Evolutionary conservation across 2,329 filamentous ascomycete species (phyloP), one percentile per base, ranked within the genome.

Genomic region (Penicillium vulpinum): DNA sequence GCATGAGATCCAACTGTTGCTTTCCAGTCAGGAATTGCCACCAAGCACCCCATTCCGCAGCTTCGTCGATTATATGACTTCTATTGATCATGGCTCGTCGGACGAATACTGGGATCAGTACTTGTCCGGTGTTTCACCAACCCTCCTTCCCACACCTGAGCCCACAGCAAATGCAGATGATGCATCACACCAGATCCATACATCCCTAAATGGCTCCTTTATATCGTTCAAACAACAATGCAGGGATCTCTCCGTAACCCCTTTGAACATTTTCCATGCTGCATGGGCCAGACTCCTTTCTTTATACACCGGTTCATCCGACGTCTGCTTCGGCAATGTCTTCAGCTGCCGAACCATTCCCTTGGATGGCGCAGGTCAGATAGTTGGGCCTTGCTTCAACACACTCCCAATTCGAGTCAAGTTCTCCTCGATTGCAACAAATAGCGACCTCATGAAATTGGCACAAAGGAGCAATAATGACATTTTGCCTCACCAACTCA

Each of bases 371-470:
- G 78, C 93, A 11, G 86, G 92, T 36, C 78, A 81, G 4, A 82
- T 96, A 6, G 84, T 95, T n/a, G 91, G 90, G 0, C 92, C 92
- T 0, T 96, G 91, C 70, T 96, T 97, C 79, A 97, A 96, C 69
- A 96, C 92, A 0, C 75, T 96, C 13, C 91, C 92, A 0, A 69
- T 92, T 2, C 83, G 91, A 26, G 75, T 85, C 16, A 75, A 85
- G 31, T 59, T 89, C 10, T 74, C 79, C 1, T 68, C 69, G 3
- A 70, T 70, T 2, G 76, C 72, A 0, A 81, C 80, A 16, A 86
- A 87, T 55, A 65, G 79, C 0, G 81, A 86, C 5, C 69, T 92
- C 11, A 75, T 88, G 26, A 83, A 82, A 55, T 70, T 76, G 2
- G 79, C 91, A 2, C 88, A 92, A 50, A 73, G 74, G 0, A 70